Percentiles rank a stretch among this genome's conserved stretches.
Conservation (phyloP, 805 yeast genomes). For the Schwanniomyces occidentalis region DNA sequence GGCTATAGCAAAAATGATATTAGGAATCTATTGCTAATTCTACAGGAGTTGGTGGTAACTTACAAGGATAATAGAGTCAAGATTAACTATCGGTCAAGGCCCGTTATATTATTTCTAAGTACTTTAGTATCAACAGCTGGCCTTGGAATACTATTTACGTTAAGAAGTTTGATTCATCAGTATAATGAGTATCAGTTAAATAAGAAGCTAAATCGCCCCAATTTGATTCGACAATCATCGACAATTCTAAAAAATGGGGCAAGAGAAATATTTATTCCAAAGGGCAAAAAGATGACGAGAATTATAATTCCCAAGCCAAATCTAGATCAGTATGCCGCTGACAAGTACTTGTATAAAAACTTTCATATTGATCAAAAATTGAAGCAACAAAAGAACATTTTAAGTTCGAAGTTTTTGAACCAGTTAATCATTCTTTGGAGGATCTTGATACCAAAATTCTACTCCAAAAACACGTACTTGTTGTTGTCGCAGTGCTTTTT, state of each 20-base stretch:
- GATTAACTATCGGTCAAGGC: constrained; percentile 42
- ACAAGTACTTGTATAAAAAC: constrained; percentile 52
- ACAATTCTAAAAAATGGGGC: constrained; percentile 44
- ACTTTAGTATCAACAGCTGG: constrained; percentile 44
- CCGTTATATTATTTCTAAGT: constrained; percentile 41
- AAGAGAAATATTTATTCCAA: constrained; percentile 50
- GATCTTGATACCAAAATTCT: constrained; percentile 74
- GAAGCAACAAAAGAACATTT: constrained; percentile 28
- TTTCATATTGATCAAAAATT: constrained; percentile 36
- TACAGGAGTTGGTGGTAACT: constrained; percentile 37
- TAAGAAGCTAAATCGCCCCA: constrained; percentile 30
- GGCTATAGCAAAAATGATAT: constrained; percentile 34
- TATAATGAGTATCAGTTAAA: constrained; percentile 30
- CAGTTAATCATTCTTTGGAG: constrained; percentile 77
- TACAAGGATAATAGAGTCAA: constrained; percentile 36
- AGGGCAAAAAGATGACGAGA: constrained; percentile 37
- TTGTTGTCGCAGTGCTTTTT: constrained; percentile 72
- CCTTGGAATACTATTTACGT: constrained; percentile 32
- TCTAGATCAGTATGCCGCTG: constrained; percentile 54
- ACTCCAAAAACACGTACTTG: constrained; percentile 65
- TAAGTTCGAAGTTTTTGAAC: constrained; percentile 65
- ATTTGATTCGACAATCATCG: constrained; percentile 41
- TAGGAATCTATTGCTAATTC: constrained; percentile 30
- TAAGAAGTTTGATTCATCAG: constrained; percentile 28
- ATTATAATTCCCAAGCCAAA: constrained; percentile 50